Base-by-base conservation (phyloP, 768 basidiomycete species). In the Myochromella boudieri region DNA sequence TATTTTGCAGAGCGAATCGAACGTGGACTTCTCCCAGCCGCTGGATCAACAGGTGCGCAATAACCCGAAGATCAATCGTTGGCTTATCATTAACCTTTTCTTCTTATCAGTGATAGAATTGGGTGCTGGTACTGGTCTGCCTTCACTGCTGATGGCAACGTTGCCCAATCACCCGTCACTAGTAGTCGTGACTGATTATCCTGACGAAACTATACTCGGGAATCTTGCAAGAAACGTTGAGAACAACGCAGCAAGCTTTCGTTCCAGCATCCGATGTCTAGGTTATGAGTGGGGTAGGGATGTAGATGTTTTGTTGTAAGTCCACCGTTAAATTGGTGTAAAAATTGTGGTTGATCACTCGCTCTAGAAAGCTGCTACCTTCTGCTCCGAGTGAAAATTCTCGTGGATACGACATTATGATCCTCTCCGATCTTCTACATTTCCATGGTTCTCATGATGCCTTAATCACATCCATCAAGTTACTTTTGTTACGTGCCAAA, bases 401-500 rank as follows among this genome's bases (percentile, higher is more conserved):
- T 28, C 34, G 43, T 4, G 74, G 70, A 42, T 87, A 74, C 60
- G 84, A 87, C 53, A 55, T 77, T 14, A 68, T 88, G 40, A 75
- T 90, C 46, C 71, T 86, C 37, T 87, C 84, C 2, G 86, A 90
- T 65, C 70, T 91, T 9, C 71, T 90, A 20, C 84, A 87, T 62
- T 87, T 88, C 59, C 69, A 80, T 57, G 55, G 57, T 43, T 84
- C 80, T 33, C 87, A 87, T 60, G 72, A 69, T 46, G 72, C 62
- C 17, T 72, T 87, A 28, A 59, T 88, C 20, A 50, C 61, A 3
- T 83, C 85, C 6, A 60, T 84, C 15, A 56, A 55, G 0, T 55
- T 66, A 21, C 72, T 89, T 10, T 74, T 89, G 8, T 62, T 67
- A 10, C 72, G 60, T 33, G 59, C 65, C 1, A 39, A 62, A 5